Base-by-base conservation (phyloP, 345 rosid genomes). In the Excoecaria agallocha region DNA sequence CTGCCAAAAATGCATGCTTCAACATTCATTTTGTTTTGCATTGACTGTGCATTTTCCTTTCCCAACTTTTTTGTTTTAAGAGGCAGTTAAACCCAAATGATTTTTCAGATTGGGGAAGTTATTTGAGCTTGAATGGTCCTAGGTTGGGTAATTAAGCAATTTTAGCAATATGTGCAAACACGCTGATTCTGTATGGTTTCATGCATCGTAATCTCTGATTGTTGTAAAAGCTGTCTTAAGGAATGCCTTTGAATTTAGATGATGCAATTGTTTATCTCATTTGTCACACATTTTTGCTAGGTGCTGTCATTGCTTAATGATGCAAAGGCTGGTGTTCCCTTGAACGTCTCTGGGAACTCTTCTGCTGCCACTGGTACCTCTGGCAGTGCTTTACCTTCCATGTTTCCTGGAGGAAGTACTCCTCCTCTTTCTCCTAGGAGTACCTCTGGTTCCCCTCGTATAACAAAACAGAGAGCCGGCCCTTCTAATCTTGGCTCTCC, bases 371-470 rank as follows among this genome's bases (percentile, higher is more conserved):
- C 73, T 81, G 66, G 88, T 80, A 79, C 86, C 54, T 41, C 89
- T 3, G 83, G 85, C 83, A 89, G 83, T 82, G 74, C 95, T 37
- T 72, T 95, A 77, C 99, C 99, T 17, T 95, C 99, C 55, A 87
- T 95, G 90, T 95, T 95, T 85, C 97, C 94, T 69, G 89, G 90
- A 64, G 99, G 97, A 68, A 91, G 96, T 78, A 89, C 97, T 35
- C 99, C 99, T 76, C 98, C 99, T 8, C 96, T 95, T 73, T 95
- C 99, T 52, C 99, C 99, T 5, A 88, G 98, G 69, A 95, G 96
- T 77, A 73, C 87, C 3, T 82, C 94, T 56, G 93, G 98, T 68
- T 95, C 99, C 8, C 99, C 99, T 55, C 97, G 99, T 50, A 73
- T 85, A n/a, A 84, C 78, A 52, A 95, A 88, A 74, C 96, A 81